phyloP scores from a whole-genome alignment of 495 filamentous ascomycete species.

The Penicillium macrosclerotiorum region DNA sequence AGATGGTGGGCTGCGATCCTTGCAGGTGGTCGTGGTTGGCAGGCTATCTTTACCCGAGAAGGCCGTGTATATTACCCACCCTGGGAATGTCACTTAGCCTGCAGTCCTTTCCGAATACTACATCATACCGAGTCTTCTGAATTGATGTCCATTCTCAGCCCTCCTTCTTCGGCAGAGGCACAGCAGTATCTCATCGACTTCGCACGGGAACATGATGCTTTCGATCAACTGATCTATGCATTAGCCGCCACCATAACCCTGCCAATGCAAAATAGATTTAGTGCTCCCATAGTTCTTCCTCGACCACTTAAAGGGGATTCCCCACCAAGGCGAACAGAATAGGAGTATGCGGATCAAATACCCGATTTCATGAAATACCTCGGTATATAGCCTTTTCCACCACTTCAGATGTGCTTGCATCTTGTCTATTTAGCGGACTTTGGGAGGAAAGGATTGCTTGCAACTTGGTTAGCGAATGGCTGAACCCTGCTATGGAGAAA shows the following conservation, averaged over 20 bases:
- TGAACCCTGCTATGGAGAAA: constrained; percentile 2
- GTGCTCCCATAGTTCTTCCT: constrained; percentile 4
- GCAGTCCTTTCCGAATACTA: not conserved
- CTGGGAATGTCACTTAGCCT: not conserved
- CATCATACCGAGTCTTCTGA: not conserved
- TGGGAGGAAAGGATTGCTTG: constrained; percentile 9
- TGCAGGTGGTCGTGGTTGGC: constrained; percentile 2
- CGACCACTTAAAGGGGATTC: not conserved
- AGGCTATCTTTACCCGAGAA: not conserved
- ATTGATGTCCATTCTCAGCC: not conserved
- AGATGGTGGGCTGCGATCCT: constrained; percentile 7
- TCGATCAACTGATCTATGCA: constrained; percentile 8
- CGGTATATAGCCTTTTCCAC: constrained; percentile 1
- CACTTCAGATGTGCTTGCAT: constrained; percentile 2
- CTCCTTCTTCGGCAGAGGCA: constrained; percentile 6
- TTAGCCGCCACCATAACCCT: constrained; percentile 5
- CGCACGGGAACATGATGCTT: constrained; percentile 3
- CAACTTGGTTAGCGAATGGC: constrained; percentile 10
- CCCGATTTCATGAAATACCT: constrained; percentile 1
- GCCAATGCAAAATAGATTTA: constrained; percentile 6
- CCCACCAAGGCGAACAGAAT: not conserved
- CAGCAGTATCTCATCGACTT: constrained; percentile 6
- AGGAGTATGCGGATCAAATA: not conserved
- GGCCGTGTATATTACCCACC: not conserved
- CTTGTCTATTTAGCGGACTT: constrained; percentile 5